Conservation (phyloP, 1,284 basidiomycete species). For the Cystobasidium sp. region DNA sequence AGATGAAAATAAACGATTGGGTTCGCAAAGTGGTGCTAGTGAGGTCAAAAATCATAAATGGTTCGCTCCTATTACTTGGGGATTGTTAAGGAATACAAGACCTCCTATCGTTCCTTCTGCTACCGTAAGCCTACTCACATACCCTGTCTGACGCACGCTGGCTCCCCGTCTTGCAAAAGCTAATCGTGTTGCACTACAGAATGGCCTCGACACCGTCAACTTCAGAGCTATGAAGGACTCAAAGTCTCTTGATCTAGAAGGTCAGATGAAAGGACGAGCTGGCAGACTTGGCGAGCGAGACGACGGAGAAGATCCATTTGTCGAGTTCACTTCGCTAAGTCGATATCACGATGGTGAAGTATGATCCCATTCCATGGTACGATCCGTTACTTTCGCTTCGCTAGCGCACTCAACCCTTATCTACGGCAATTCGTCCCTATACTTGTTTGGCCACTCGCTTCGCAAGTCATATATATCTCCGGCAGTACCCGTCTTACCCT, state of each 20-base stretch:
- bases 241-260: constrained; percentile 82
- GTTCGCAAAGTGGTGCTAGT: constrained; percentile 89
- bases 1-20: constrained; percentile 84
- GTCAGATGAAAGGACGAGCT: constrained; percentile 53
- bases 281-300: constrained; percentile 31
- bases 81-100: constrained; percentile 84
- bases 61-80: constrained; percentile 97
- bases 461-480: too few species aligned
- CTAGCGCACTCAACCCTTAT: background rate
- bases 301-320: constrained; percentile 41
- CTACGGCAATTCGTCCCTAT: background rate
- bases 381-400: background rate
- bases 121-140: constrained; percentile 47
- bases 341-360: constrained; percentile 38
- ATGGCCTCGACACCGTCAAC: constrained; percentile 63
- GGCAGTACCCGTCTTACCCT: too few species aligned
- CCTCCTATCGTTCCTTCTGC: constrained; percentile 70
- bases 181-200: constrained; percentile 53
- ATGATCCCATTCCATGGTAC: background rate
- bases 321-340: constrained; percentile 38
- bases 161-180: too few species aligned
- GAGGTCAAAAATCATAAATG: constrained; percentile 99
- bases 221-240: constrained; percentile 90
- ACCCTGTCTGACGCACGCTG: background rate
- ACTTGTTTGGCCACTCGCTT: too few species aligned